Percentiles rank a stretch among this genome's conserved stretches.
These are phyloP conservation scores for Mimosa bimucronata DNA, from an alignment of 306 rosid genomes.

Conservation along the genomic window DNA sequence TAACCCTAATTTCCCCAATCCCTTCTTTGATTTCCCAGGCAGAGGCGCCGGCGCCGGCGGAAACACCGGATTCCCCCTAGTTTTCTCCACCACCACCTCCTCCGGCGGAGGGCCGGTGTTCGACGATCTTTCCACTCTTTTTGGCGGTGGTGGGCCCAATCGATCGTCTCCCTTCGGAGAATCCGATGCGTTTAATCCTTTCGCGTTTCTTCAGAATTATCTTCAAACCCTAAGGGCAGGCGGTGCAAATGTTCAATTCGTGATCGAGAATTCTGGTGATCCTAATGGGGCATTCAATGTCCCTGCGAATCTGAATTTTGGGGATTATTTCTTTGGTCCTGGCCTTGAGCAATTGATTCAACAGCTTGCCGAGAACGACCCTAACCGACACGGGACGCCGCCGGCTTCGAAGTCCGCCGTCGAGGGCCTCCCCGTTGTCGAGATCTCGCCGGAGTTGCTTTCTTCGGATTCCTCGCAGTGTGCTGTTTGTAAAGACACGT, in stretches of 20 bases:
- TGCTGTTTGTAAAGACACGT: conserved; percentile 78
- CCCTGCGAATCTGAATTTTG: conserved; percentile 61
- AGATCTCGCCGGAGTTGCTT: conserved; percentile 53
- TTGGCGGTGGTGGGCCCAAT: conserved; percentile 49
- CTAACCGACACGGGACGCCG: conserved; percentile 78
- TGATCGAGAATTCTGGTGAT: conserved; percentile 59
- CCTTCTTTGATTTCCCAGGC: conserved; percentile 47
- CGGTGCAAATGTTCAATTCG: conserved; percentile 77
- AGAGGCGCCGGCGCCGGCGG: conserved; percentile 36
- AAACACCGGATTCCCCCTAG: conserved; percentile 45
- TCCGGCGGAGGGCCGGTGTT: conserved; percentile 20
- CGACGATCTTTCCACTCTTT: conserved; percentile 59
- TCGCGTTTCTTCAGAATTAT: conserved; percentile 69
- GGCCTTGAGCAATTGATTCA: conserved; percentile 88
- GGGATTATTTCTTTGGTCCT: conserved; percentile 82
- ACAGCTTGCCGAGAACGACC: conserved; percentile 84
- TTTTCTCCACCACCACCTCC: conserved; percentile 36
- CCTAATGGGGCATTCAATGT: conserved; percentile 46
- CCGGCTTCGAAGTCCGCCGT: conserved; percentile 75
- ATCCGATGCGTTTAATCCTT: conserved; percentile 66
- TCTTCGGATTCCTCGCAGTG: conserved; percentile 76
- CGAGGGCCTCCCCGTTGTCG: conserved; percentile 55
- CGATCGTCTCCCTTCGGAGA: conserved; percentile 56
- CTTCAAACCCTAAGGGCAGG: conserved; percentile 61
- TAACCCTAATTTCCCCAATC: conserved; percentile 32